A percentile compares a stretch with the other conserved stretches of the same genome.
These are phyloP conservation scores for Hymenoscyphus albidus DNA, from an alignment of 2,329 filamentous ascomycete species.

Conservation along the genomic window DNA sequence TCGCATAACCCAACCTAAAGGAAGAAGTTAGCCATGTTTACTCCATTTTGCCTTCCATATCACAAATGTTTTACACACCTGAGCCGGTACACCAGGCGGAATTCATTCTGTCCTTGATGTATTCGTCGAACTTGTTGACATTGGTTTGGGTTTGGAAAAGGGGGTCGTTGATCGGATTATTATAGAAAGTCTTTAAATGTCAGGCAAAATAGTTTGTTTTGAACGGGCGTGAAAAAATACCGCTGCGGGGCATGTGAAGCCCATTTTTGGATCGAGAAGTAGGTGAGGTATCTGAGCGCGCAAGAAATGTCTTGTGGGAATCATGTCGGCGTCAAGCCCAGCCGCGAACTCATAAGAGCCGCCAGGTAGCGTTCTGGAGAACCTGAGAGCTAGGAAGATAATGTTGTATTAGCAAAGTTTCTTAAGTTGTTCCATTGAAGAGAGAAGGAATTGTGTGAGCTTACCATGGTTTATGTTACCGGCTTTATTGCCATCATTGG, in stretches of 20 bases:
- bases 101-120: slow-evolving; percentile 43
- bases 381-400: too few relatives aligned
- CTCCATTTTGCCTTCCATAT: too few relatives aligned
- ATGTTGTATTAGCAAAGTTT: too few relatives aligned
- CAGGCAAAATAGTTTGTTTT: too few relatives aligned
- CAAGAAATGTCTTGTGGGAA: slow-evolving; percentile 58
- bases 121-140: slow-evolving; percentile 52
- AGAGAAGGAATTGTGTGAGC: slow-evolving; percentile 26
- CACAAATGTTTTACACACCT: too few relatives aligned
- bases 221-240: slow-evolving; percentile 17
- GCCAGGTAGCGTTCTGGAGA: too few relatives aligned
- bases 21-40: too few relatives aligned
- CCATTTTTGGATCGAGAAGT: slow-evolving; percentile 51
- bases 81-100: slow-evolving; percentile 64
- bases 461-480: slow-evolving; percentile 34
- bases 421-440: too few relatives aligned
- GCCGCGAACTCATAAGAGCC: slow-evolving; percentile 57
- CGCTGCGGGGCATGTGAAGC: slow-evolving; percentile 57
- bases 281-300: slow-evolving; percentile 57
- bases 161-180: slow-evolving; percentile 55
- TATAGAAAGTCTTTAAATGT: slow-evolving; percentile 51
- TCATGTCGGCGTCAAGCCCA: slow-evolving; percentile 66
- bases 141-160: slow-evolving; percentile 53
- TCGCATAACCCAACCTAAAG: slow-evolving; percentile 51
- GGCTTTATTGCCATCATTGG: too few relatives aligned